Conservation (phyloP, 73 alveolate species). For the Paramecium tetraurelia region DNA sequence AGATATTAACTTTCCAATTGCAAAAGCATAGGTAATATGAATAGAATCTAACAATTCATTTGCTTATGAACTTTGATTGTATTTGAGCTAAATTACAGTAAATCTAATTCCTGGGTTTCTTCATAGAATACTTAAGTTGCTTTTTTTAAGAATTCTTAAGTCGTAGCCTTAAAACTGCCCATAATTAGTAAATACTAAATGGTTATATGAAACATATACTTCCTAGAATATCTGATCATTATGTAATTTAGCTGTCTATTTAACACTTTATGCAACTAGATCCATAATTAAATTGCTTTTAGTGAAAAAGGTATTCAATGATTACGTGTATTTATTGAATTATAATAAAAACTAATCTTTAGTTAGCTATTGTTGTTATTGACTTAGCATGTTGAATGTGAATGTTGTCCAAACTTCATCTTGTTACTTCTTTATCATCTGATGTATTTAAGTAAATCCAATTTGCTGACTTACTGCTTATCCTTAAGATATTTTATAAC, state of each 20-base stretch:
- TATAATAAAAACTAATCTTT: background rate
- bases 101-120: background rate
- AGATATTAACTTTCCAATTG: background rate
- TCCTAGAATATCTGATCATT: conserved; percentile 39
- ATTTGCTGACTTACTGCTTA: background rate
- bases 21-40: background rate
- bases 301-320: background rate
- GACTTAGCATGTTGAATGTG: background rate
- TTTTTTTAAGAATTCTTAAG: conserved; percentile 19
- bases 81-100: background rate
- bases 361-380: background rate
- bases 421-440: background rate
- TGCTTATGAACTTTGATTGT: background rate
- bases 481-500: background rate
- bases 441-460: background rate
- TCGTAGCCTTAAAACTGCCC: conserved; percentile 49
- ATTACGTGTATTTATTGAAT: background rate
- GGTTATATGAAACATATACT: background rate
- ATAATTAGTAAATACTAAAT: background rate
- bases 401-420: conserved; percentile 42
- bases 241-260: conserved; percentile 1
- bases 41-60: conserved; percentile 2
- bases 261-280: background rate
- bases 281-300: conserved; percentile 27
- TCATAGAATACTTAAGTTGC: conserved; percentile 24